phyloP scores from a whole-genome alignment of 805 yeast species.

The Spathaspora gorwiae region DNA sequence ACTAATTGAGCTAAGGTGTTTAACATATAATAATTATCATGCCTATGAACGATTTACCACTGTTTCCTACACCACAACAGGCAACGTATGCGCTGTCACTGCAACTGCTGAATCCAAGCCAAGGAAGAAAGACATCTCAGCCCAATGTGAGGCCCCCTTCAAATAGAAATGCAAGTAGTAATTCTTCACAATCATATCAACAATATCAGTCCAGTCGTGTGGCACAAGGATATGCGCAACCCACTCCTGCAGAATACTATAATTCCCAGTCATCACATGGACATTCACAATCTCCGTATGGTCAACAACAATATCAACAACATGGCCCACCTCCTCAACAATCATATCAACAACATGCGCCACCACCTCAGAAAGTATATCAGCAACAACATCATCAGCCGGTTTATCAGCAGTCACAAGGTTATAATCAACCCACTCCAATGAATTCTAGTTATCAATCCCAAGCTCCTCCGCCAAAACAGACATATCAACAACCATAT shows the following conservation, averaged over 20 bases:
- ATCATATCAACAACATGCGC: conserved; percentile 9
- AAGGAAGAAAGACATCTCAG: conserved; percentile 5
- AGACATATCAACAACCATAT: conserved; percentile 5
- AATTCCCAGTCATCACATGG: not conserved
- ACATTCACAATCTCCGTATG: not conserved
- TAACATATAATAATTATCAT: conserved; percentile 6
- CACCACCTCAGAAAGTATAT: conserved; percentile 7
- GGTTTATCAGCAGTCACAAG: conserved; percentile 4
- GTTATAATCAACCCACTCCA: not conserved
- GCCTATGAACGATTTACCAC: conserved; percentile 37
- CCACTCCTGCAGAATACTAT: not conserved
- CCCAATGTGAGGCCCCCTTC: conserved; percentile 8
- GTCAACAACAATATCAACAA: conserved; percentile 7
- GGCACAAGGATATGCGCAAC: not conserved
- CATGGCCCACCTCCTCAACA: conserved; percentile 9
- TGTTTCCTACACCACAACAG: conserved; percentile 44
- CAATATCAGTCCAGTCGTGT: conserved; percentile 2
- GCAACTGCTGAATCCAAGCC: conserved; percentile 7
- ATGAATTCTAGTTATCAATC: conserved; percentile 3
- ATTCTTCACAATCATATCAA: conserved; percentile 8
- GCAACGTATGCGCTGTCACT: conserved; percentile 23
- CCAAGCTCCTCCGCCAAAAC: conserved; percentile 8
- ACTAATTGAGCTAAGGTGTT: too few species aligned
- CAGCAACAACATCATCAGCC: conserved; percentile 11
- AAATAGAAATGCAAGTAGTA: not conserved